These are phyloP conservation scores for Reutealis trisperma DNA, from an alignment of 345 rosid species.

Conservation along the genomic window DNA sequence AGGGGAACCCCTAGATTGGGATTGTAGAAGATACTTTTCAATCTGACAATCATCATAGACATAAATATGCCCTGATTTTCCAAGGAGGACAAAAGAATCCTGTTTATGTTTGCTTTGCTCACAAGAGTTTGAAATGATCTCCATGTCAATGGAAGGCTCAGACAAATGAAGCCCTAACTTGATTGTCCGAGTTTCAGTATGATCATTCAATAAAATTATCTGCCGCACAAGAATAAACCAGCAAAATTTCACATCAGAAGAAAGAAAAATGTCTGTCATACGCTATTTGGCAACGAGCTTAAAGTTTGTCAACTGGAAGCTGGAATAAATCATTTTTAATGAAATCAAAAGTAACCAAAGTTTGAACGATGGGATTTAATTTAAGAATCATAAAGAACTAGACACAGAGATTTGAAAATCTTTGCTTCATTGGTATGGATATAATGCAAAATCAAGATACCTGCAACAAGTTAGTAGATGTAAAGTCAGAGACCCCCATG, in stretches of 20 bases:
- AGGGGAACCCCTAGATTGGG: slow-evolving; percentile 70
- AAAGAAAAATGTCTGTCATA: not conserved
- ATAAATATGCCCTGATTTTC: slow-evolving; percentile 77
- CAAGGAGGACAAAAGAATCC: slow-evolving; percentile 58
- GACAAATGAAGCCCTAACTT: slow-evolving; percentile 74
- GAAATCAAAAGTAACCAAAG: not conserved
- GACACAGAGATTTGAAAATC: not conserved
- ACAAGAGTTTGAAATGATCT: slow-evolving; percentile 50
- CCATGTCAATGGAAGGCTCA: slow-evolving; percentile 79
- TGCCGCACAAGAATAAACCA: slow-evolving; percentile 27
- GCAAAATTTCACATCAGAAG: not conserved
- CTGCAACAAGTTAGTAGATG: slow-evolving; percentile 62
- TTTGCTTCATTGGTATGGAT: not conserved
- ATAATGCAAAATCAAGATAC: slow-evolving; percentile 26
- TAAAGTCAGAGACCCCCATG: slow-evolving; percentile 54
- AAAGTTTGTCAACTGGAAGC: not conserved
- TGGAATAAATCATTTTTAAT: not conserved
- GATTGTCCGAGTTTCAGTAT: slow-evolving; percentile 68
- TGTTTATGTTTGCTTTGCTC: slow-evolving; percentile 68
- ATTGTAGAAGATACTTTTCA: slow-evolving; percentile 80
- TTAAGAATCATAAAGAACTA: not conserved
- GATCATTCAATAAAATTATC: slow-evolving; percentile 75
- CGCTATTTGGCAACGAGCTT: slow-evolving; percentile 7
- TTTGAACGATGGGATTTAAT: not conserved
- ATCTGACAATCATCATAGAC: slow-evolving; percentile 72